Percentiles rank a stretch among this genome's conserved stretches.
Conservation (phyloP, 768 basidiomycete species). For the Pisolithus marmoratus region DNA sequence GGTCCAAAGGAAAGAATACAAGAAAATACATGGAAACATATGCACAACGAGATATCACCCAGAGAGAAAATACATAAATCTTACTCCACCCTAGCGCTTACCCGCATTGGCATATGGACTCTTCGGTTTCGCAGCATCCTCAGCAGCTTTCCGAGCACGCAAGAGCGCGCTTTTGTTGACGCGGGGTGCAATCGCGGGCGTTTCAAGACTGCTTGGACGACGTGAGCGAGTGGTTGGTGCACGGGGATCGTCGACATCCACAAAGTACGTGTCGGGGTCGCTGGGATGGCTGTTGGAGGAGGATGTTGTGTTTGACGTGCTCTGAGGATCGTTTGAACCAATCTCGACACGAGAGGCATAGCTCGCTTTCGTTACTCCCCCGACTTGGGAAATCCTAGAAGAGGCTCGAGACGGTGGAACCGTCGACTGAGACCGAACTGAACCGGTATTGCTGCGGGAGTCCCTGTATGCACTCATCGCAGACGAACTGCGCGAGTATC, state of each 20-base stretch:
- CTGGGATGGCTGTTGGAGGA: conserved; percentile 6
- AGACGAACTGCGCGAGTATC: conserved; percentile 40
- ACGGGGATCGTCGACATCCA: conserved; percentile 7
- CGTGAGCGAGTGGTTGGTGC: conserved; percentile 19
- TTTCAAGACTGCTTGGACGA: conserved; percentile 52
- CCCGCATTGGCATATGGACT: conserved; percentile 29
- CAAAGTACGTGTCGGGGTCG: conserved; percentile 9
- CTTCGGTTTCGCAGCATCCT: conserved; percentile 26
- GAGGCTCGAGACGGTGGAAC: conserved; percentile 33
- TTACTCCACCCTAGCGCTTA: conserved; percentile 10
- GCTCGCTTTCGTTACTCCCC: conserved; percentile 15
- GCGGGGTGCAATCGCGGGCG: conserved; percentile 62
- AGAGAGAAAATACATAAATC: no score
- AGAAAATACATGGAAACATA: no score
- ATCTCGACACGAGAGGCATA: conserved; percentile 17
- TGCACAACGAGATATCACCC: no score
- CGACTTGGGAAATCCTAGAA: conserved; percentile 33
- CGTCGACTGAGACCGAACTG: conserved; percentile 11
- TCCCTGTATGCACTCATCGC: conserved; percentile 25
- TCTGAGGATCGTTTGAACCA: conserved; percentile 20
- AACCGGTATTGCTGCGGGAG: conserved; percentile 1
- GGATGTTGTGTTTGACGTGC: conserved; percentile 17
- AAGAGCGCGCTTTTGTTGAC: conserved; percentile 71
- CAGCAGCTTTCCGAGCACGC: conserved; percentile 59
- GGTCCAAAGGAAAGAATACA: no score